Evolutionary conservation across 441 rosid genomes (phyloP), one percentile per base, ranked within the genome.

Genomic region (Codiaeum variegatum): DNA sequence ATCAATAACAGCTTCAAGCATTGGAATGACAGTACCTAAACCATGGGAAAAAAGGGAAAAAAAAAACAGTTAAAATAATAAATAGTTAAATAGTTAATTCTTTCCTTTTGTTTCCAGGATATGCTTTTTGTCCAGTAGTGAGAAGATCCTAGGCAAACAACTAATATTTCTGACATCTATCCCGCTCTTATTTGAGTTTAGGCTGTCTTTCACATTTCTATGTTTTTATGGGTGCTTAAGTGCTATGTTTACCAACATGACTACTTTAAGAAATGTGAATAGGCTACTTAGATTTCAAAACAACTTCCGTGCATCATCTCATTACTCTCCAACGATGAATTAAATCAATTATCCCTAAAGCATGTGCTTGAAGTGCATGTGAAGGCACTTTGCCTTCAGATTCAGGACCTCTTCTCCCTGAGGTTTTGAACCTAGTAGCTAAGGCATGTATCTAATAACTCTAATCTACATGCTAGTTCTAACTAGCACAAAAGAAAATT

Each of bases 1-100:
- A 40, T 83, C 87, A 85, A 85, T 85, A n/a, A 92, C 97, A 59
- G 96, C 94, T 78, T 87, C 97, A 72, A 94, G 97, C 98, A 94
- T 88, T 42, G 91, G 92, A 81, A 86, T 83, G 59, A 94, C 93
- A 76, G 82, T 80, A 67, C 98, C 98, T 94, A 81, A 31, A 68
- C 69, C 79, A 80, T 23, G 36, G 40, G 28, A 52, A 40, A 13
- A 65, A 1, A 19, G 3, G 28, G 34, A 51, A 5, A 31, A 24
- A 34, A 36, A 31, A 51, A 32, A 31, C 3, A 36, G 21, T 13
- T 12, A 68, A 68, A 26, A 2, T 8, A 56, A 5, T 56, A 56
- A n/a, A 32, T 15, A 24, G 0, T 23, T 40, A 9, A 24, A 24
- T 18, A 23, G 5, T 62, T 62, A 34, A 19, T 32, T 38, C 19